These are phyloP conservation scores for Trametes cubensis DNA, from an alignment of 768 basidiomycete genomes.

Conservation along the genomic window DNA sequence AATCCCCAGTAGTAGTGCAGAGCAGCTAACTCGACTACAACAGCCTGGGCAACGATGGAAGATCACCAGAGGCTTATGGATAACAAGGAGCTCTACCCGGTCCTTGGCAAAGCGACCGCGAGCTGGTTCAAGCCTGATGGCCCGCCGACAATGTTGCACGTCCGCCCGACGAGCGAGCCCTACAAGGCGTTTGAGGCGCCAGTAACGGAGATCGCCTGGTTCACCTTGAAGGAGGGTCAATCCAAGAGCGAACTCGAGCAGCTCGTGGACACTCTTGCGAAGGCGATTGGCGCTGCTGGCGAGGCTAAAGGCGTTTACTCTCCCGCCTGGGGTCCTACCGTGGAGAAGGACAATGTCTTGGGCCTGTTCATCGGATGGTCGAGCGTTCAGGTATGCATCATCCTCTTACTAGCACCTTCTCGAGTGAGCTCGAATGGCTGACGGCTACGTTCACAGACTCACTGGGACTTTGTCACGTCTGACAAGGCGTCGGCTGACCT, in stretches of 20 bases:
- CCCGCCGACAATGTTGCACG: slow-evolving; percentile 6
- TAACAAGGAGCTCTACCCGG: slow-evolving; percentile 18
- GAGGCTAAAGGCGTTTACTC: not conserved
- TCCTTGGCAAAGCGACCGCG: not conserved
- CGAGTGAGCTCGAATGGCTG: not conserved
- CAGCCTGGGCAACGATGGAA: slow-evolving; percentile 24
- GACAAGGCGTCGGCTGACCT: not conserved
- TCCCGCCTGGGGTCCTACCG: slow-evolving; percentile 12
- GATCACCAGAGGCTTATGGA: slow-evolving; percentile 20
- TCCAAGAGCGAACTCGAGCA: slow-evolving; percentile 9
- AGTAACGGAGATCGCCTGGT: slow-evolving; percentile 13
- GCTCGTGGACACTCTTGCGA: slow-evolving; percentile 5
- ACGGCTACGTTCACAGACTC: not conserved
- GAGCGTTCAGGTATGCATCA: slow-evolving; percentile 10
- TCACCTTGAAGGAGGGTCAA: slow-evolving; percentile 15
- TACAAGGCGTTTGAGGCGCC: slow-evolving; percentile 21
- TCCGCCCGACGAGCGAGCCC: slow-evolving; percentile 11
- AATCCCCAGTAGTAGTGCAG: no score
- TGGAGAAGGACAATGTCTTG: slow-evolving; percentile 10
- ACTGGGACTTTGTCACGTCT: slow-evolving; percentile 2
- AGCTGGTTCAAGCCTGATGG: not conserved
- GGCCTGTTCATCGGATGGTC: slow-evolving; percentile 16
- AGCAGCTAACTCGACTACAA: no score
- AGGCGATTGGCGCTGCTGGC: slow-evolving; percentile 1
- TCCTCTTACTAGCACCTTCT: not conserved